phyloP scores from a whole-genome alignment of 225 moss, liverwort and hornwort species.

The Climacium dendroides region DNA sequence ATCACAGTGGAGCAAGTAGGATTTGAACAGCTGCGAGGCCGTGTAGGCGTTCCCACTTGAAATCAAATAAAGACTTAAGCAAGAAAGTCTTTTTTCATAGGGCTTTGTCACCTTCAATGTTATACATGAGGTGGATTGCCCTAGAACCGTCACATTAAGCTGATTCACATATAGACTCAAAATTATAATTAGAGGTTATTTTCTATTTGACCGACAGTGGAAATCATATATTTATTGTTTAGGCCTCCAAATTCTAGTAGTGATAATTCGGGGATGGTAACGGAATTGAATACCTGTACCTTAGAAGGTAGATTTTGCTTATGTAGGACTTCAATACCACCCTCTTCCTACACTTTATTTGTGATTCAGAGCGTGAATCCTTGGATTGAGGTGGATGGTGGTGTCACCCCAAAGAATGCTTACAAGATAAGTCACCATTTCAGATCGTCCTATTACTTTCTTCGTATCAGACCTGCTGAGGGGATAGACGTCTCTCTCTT shows the following conservation, averaged over 20 bases:
- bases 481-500: not conserved
- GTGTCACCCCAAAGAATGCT: slow-evolving; percentile 71
- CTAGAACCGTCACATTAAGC: too few species aligned
- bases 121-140: too few species aligned
- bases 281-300: not conserved
- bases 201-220: too few species aligned
- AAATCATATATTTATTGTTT: too few species aligned
- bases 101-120: not conserved
- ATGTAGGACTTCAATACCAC: not conserved
- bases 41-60: not conserved
- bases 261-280: not conserved
- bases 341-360: not conserved
- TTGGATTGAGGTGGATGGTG: slow-evolving; percentile 97
- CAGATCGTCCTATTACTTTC: not conserved
- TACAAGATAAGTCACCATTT: slow-evolving; percentile 41
- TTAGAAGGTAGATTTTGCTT: not conserved
- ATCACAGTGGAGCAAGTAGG: not conserved
- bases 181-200: too few species aligned
- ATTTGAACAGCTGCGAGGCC: not conserved
- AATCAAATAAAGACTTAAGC: not conserved
- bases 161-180: too few species aligned
- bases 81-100: not conserved
- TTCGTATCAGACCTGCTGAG: too few species aligned
- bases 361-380: slow-evolving; percentile 66
- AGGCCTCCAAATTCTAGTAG: too few species aligned